Evolutionary conservation across 75 land plant genomes (phyloP).

Genomic region (Cunninghamia lanceolata): DNA sequence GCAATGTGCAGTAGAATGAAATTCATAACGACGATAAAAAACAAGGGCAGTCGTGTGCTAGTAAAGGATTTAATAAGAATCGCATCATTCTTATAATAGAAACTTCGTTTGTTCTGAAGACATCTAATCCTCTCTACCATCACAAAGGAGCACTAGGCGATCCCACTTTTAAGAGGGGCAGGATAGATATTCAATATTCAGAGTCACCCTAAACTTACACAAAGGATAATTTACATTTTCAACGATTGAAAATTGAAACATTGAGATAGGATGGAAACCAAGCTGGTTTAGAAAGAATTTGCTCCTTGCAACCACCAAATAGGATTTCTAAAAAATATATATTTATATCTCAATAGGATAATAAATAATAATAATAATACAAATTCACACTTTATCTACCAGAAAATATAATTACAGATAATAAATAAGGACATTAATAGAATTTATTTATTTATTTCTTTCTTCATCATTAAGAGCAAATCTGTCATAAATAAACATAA

Average conservation of each 20-base stretch:
- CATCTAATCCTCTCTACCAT: not conserved
- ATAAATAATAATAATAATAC: not conserved
- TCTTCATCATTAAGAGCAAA: not conserved
- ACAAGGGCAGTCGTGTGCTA: not conserved
- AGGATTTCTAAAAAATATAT: not conserved
- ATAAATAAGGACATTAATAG: not conserved
- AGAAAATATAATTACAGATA: not conserved
- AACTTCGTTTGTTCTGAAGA: not conserved
- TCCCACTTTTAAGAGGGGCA: not conserved
- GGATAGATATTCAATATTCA: not conserved
- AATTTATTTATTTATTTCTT: not conserved
- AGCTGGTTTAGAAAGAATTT: not conserved
- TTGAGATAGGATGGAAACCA: not conserved
- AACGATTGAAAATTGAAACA: not conserved
- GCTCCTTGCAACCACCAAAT: not conserved
- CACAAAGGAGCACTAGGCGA: not conserved
- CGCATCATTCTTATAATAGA: not conserved
- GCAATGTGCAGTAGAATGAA: not conserved
- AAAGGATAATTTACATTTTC: not conserved
- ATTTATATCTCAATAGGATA: not conserved
- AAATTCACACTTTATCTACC: not conserved
- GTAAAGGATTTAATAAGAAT: not conserved
- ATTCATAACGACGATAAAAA: not conserved
- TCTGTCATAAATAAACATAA: not conserved
- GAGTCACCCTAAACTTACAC: not conserved